Evolutionary conservation across 2,329 filamentous ascomycete species (phyloP).

Genomic region (Xylogone sp.): DNA sequence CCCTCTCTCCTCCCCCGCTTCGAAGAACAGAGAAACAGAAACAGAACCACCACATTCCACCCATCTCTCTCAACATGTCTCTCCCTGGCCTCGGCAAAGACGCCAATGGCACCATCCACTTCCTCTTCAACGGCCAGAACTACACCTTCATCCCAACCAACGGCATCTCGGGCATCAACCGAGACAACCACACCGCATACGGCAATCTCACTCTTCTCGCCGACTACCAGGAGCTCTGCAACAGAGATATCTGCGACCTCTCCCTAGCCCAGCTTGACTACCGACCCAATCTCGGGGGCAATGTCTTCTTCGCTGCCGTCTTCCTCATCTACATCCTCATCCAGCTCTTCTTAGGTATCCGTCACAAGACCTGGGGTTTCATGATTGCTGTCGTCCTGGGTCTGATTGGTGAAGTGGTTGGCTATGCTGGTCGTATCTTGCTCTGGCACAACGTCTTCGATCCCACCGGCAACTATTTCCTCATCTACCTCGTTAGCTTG

Average conservation of each 20-base stretch:
- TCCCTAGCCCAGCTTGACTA: conserved; percentile 52
- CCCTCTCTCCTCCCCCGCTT: too few relatives aligned
- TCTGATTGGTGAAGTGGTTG: conserved; percentile 46
- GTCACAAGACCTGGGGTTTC: conserved; percentile 53
- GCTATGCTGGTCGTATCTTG: conserved; percentile 49
- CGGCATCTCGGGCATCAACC: conserved; percentile 5
- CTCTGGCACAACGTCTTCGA: conserved; percentile 53
- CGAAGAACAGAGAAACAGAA: too few relatives aligned
- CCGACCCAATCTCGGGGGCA: conserved; percentile 51
- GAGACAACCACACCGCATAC: conserved; percentile 7
- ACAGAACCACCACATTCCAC: too few relatives aligned
- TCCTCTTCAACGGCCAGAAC: conserved; percentile 1
- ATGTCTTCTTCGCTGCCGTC: conserved; percentile 47
- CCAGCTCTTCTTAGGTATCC: conserved; percentile 42
- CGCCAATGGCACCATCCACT: conserved; percentile 1
- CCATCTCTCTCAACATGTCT: too few relatives aligned
- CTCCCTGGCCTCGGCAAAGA: too few relatives aligned
- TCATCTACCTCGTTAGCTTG: conserved; percentile 56
- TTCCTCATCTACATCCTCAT: conserved; percentile 43
- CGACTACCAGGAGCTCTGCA: conserved; percentile 17
- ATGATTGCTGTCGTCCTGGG: conserved; percentile 45
- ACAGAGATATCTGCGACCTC: conserved; percentile 41
- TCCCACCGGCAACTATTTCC: conserved; percentile 40
- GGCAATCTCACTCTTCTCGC: conserved; percentile 22
- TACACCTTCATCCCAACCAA: conserved; percentile 5